phyloP scores from a whole-genome alignment of 257 asterid genomes.

The Penstemon davidsonii region DNA sequence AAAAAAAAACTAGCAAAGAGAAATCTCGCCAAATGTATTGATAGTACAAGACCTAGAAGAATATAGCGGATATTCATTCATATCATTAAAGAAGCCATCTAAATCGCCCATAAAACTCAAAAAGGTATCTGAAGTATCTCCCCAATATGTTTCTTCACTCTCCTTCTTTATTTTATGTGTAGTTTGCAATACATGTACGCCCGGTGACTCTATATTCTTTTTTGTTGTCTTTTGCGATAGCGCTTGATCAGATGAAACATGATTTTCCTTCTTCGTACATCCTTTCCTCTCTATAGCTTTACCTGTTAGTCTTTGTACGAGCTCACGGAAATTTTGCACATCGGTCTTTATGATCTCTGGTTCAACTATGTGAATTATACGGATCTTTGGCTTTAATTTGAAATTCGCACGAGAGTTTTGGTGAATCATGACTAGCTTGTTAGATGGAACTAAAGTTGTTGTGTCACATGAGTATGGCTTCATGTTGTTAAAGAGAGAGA shows the following conservation, averaged over 20 bases:
- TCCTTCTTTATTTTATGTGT: slow-evolving; percentile 40
- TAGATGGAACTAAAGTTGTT: slow-evolving; percentile 30
- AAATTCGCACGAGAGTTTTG: slow-evolving; percentile 42
- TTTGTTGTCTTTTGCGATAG: slow-evolving; percentile 27
- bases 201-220: slow-evolving; percentile 29
- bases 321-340: slow-evolving; percentile 55
- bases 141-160: slow-evolving; percentile 34
- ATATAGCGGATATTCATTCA: slow-evolving; percentile 35
- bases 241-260: slow-evolving; percentile 9
- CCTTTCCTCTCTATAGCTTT: slow-evolving; percentile 38
- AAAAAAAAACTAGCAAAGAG: slow-evolving; percentile 31
- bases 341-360: slow-evolving; percentile 68
- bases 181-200: slow-evolving; percentile 25
- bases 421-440: slow-evolving; percentile 31
- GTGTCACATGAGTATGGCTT: slow-evolving; percentile 35
- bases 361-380: slow-evolving; percentile 68
- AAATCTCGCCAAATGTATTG: slow-evolving; percentile 49
- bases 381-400: slow-evolving; percentile 63
- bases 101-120: slow-evolving; percentile 45
- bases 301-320: slow-evolving; percentile 78
- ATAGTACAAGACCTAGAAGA: slow-evolving; percentile 45
- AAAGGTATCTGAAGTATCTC: slow-evolving; percentile 29
- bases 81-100: slow-evolving; percentile 48
- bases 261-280: slow-evolving; percentile 8
- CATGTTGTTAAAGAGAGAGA: slow-evolving; percentile 33